Conservation (phyloP, 805 yeast species). For the Myxozyma kluyveri region DNA sequence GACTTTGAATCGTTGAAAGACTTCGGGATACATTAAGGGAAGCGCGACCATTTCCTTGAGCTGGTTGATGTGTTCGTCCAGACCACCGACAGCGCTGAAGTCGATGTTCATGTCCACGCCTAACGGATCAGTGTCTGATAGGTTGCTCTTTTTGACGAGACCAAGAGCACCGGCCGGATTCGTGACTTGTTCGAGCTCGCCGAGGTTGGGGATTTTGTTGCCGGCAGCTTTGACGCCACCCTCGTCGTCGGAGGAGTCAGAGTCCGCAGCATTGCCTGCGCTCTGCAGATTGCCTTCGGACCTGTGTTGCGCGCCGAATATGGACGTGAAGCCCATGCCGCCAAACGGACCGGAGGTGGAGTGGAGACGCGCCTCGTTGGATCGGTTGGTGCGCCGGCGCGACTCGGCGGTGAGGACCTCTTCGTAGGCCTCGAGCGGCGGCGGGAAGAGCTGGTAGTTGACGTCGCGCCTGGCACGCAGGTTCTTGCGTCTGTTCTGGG, state of each 20-base stretch:
- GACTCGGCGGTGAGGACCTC: slow-evolving; percentile 9
- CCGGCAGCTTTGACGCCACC: slow-evolving; percentile 34
- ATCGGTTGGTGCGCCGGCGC: slow-evolving; percentile 30
- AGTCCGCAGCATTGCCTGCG: slow-evolving; percentile 39
- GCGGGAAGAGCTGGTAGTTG: slow-evolving; percentile 78
- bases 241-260: slow-evolving; percentile 51
- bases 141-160: slow-evolving; percentile 51
- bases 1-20: slow-evolving; percentile 81
- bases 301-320: slow-evolving; percentile 57
- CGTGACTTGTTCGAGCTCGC: slow-evolving; percentile 30
- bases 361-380: slow-evolving; percentile 63
- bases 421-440: slow-evolving; percentile 39
- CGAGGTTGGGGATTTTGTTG: slow-evolving; percentile 24
- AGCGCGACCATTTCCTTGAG: slow-evolving; percentile 95
- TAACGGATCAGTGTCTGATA: slow-evolving; percentile 89
- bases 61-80: slow-evolving; percentile 85
- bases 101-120: slow-evolving; percentile 86
- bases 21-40: slow-evolving; percentile 89
- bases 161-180: slow-evolving; percentile 30
- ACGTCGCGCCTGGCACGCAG: slow-evolving; percentile 68
- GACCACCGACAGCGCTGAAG: slow-evolving; percentile 84
- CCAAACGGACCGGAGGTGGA: slow-evolving; percentile 98
- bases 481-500: slow-evolving; percentile 44
- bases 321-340: slow-evolving; percentile 84
- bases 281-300: slow-evolving; percentile 40